These are phyloP conservation scores for Stellera chamaejasme DNA, from an alignment of 345 rosid genomes.

Conservation along the genomic window DNA sequence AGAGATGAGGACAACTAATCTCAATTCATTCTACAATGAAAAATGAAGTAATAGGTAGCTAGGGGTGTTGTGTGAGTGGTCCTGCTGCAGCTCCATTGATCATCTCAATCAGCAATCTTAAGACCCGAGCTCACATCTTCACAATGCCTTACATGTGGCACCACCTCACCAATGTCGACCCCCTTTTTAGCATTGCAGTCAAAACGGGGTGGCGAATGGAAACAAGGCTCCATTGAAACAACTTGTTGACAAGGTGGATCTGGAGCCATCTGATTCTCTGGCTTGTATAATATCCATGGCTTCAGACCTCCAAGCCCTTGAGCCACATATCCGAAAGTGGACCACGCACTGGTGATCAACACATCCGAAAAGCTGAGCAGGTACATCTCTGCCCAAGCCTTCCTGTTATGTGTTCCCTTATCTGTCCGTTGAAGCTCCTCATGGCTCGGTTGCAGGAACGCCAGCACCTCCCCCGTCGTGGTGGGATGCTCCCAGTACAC, in stretches of 20 bases:
- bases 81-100: too few relatives aligned
- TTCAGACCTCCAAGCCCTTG: constrained; percentile 66
- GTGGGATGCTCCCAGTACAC: constrained; percentile 61
- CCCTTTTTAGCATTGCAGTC: constrained; percentile 54
- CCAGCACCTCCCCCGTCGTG: constrained; percentile 34
- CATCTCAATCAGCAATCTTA: constrained; percentile 32
- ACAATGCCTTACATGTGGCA: constrained; percentile 62
- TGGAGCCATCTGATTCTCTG: constrained; percentile 44
- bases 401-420: constrained; percentile 38
- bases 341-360: constrained; percentile 64
- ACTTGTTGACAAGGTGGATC: constrained; percentile 59
- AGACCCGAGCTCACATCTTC: constrained; percentile 80
- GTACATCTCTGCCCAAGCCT: constrained; percentile 70
- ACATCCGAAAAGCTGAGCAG: constrained; percentile 47
- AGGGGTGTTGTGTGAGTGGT: too few relatives aligned
- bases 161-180: constrained; percentile 37
- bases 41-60: too few relatives aligned
- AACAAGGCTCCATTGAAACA: constrained; percentile 74
- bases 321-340: constrained; percentile 74
- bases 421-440: constrained; percentile 52
- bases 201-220: constrained; percentile 63
- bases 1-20: too few relatives aligned
- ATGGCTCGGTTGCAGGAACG: constrained; percentile 66
- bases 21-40: too few relatives aligned
- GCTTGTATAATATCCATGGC: constrained; percentile 58